Evolutionary conservation across 2,329 filamentous ascomycete genomes (phyloP), one percentile per base, ranked within the genome.

Genomic region (Neurospora crassa): DNA sequence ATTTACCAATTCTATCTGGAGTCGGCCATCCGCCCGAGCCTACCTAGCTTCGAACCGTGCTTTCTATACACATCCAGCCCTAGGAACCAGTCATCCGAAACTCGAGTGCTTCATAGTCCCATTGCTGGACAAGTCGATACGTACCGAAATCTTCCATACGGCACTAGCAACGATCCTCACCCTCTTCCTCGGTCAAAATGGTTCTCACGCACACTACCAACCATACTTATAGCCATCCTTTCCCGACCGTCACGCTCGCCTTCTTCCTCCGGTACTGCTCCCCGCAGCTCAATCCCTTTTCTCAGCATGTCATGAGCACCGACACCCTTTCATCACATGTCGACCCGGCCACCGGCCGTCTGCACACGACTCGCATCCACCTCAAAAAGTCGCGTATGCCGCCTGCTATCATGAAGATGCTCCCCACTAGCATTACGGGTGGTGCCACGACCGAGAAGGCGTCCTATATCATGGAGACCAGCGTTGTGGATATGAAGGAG

Each of bases 261-360:
- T 96, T 93, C 86, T 96, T 95, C 82, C 90, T 96, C 68, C 92
- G 92, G 75, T 96, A 96, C 82, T 93, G 92, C 72, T 88, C 86
- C 5, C 86, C 87, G 40, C 84, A 88, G 75, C 83, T 88, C 75
- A 96, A 95, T 78, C 92, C 92, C 7, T 94, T 95, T 83, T 90
- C 90, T 75, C 89, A 88, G 74, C 92, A 96, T 83, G 92, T 96
- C 70, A 84, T 94, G 76, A 93, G 91, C 78, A 94, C 92, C 80
- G 92, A 96, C 81, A 93, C 92, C 77, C 92, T 96, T 79, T 88
- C 89, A 68, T 91, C 89, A 74, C 84, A 87, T 80, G 88, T 93
- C 81, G 92, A 95, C 80, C 86, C 90, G 7, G 82, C 82, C n/a
- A 92, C 91, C 1, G 91, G 92, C 76, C 90, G 90, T 68, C 85